Base-by-base conservation (phyloP, 345 rosid species). In the Camelina laxa region DNA sequence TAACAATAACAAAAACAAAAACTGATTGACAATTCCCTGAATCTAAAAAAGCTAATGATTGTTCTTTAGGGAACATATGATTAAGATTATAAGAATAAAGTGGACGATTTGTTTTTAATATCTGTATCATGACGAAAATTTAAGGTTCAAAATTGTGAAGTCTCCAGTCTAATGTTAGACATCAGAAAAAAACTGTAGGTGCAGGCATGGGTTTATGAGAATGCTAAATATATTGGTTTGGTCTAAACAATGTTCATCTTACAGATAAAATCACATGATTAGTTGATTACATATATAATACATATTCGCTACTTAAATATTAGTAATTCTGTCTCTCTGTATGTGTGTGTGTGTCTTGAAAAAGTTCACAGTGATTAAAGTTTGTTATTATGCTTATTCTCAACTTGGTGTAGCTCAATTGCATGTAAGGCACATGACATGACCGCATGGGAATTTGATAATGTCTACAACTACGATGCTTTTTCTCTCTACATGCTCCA, bases 341-440 rank as follows among this genome's bases (percentile, higher is more conserved):
- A 3, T 33, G 2, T 30, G 12, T 22, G 12, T 22, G 10, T 38
- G 30, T 42, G 49, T 54, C 41, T 27, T 69, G 64, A 44, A 27
- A 63, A 27, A 54, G 56, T 73, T 42, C 17, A 36, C 2, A 31
- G 72, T 16, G 53, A 17, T 48, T 21, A 17, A 49, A 49, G 21
- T 17, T 17, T 1, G 2, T 48, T 9, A 0, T 49, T 49, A 17
- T 49, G 12, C 6, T 47, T n/a, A n/a, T 27, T 47, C 31, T 75
- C 60, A 49, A 51, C 63, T 68, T 69, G 64, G 67, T 64, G 41
- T 27, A 65, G 67, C 67, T 20, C 67, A 76, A 39, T 48, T 77
- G 77, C 81, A 78, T 72, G 81, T 0, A 67, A 60, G 81, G 65
- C 81, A 78, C 45, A 72, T 78, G 74, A 78, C 77, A 66, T 53